Conservation (phyloP, 2,329 filamentous ascomycete species). For the Alternaria conjuncta region DNA sequence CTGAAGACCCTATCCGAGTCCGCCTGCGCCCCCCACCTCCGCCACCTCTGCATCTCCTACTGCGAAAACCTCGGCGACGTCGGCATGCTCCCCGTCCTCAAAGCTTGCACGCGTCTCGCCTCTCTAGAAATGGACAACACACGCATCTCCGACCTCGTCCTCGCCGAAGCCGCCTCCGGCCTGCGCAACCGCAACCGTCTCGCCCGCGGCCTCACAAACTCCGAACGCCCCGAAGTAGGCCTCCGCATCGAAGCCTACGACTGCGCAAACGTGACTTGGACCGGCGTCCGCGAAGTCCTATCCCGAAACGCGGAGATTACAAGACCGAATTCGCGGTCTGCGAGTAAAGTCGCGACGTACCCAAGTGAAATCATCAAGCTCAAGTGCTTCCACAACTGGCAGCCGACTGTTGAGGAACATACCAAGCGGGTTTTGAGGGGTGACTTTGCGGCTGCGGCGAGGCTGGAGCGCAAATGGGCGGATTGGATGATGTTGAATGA, state of each 20-base stretch:
- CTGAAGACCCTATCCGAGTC: slow-evolving; percentile 77
- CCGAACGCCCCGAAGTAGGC: slow-evolving; percentile 57
- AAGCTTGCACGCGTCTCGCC: slow-evolving; percentile 71
- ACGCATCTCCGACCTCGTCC: slow-evolving; percentile 81
- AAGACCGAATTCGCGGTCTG: slow-evolving; percentile 49
- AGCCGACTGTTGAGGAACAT: slow-evolving; percentile 93
- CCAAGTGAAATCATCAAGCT: slow-evolving; percentile 81
- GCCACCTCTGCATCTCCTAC: slow-evolving; percentile 87
- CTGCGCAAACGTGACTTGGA: slow-evolving; percentile 91
- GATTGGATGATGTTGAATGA: slow-evolving; percentile 93
- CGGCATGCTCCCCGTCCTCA: slow-evolving; percentile 83
- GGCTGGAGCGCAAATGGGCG: slow-evolving; percentile 90
- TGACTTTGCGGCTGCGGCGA: slow-evolving; percentile 73
- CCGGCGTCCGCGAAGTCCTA: slow-evolving; percentile 84
- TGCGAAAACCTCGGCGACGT: slow-evolving; percentile 85
- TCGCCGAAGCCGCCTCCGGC: slow-evolving; percentile 84
- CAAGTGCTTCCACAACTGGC: slow-evolving; percentile 95
- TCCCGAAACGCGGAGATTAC: slow-evolving; percentile 81
- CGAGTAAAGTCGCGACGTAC: slow-evolving; percentile 57
- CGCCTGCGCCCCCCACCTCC: slow-evolving; percentile 72
- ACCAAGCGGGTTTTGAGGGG: slow-evolving; percentile 82
- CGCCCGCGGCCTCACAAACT: slow-evolving; percentile 39
- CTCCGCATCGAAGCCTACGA: slow-evolving; percentile 86
- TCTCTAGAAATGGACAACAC: slow-evolving; percentile 93
- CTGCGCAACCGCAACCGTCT: slow-evolving; percentile 69